Evolutionary conservation across 2,329 filamentous ascomycete species (phyloP), one percentile per base, ranked within the genome.

Genomic region (Myriosclerotinia duriaeana): DNA sequence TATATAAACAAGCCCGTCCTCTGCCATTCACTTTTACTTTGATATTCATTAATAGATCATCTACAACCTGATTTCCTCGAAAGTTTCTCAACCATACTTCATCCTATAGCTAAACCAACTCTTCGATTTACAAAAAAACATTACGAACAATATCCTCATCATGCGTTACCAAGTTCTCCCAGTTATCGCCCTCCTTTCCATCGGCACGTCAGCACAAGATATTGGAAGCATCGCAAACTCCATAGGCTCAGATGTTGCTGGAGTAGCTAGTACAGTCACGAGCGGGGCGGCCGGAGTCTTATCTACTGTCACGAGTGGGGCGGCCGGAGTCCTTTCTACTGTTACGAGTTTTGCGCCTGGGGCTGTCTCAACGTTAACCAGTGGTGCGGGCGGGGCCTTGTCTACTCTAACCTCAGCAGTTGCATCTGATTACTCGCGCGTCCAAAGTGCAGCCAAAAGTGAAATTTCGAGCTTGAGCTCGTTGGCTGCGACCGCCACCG

Each of bases 151-250:
- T 38, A 44, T 40, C 36, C 12, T 66, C 56, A 52, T 38, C 34
- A 66, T 66, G 65, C 65, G 58, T 63, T 54, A 55, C 42, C 58
- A 66, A 66, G 17, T 63, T 42, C 58, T 66, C 26, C 65, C 58
- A 26, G 30, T 55, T 17, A 38, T 66, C 52, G 59, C 42, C 20
- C 65, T 66, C 58, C 34, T 66, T 20, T 53, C 58, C 20, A 12
- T 63, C 34, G 53, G 48, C 22, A 53, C 22, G 5, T 53, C 56
- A 6, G 53, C 56, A n/a, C 40, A 65, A 38, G 15, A 54, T 48
- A 8, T 55, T 3, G 65, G 58, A 6, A 50, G 42, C n/a, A 12
- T 63, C n/a, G 22, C 50, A 52, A 40, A 42, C 20, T 42, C 52
- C 2, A 8, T 66, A 17, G 54, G 34, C 30, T 64, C 58, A 26